Evolutionary conservation across 176 grass and related monocot species (phyloP).

Genomic region (Typha latifolia): DNA sequence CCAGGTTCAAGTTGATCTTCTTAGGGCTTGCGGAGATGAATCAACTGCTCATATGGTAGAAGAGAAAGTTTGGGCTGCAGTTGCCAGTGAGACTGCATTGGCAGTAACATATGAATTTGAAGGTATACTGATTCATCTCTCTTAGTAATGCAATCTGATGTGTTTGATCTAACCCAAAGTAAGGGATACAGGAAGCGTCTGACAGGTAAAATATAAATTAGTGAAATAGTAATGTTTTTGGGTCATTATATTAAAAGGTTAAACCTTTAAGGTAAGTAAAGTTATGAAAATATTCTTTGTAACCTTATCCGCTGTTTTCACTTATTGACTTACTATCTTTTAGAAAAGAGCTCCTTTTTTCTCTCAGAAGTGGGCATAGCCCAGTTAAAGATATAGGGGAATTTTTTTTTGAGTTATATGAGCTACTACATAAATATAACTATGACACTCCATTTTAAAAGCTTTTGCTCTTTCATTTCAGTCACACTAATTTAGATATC

Average conservation of each 20-base stretch:
- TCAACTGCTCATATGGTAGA: slow-evolving; percentile 44
- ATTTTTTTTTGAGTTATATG: too few species aligned
- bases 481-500: neutral
- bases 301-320: too few species aligned
- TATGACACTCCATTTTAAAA: neutral
- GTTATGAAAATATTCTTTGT: too few species aligned
- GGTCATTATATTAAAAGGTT: too few species aligned
- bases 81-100: slow-evolving; percentile 69
- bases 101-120: slow-evolving; percentile 62
- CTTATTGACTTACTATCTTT: too few species aligned
- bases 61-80: slow-evolving; percentile 73
- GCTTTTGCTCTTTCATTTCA: neutral
- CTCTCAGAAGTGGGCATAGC: too few species aligned
- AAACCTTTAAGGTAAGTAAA: too few species aligned
- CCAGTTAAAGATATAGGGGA: too few species aligned
- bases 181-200: neutral
- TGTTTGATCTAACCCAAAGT: neutral
- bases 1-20: slow-evolving; percentile 81
- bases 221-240: too few species aligned
- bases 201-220: too few species aligned
- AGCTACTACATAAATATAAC: too few species aligned
- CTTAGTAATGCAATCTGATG: neutral
- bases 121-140: slow-evolving; percentile 32
- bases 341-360: too few species aligned
- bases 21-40: slow-evolving; percentile 68